phyloP scores from a whole-genome alignment of 257 asterid genomes.

The Jaltomata sinuosa region DNA sequence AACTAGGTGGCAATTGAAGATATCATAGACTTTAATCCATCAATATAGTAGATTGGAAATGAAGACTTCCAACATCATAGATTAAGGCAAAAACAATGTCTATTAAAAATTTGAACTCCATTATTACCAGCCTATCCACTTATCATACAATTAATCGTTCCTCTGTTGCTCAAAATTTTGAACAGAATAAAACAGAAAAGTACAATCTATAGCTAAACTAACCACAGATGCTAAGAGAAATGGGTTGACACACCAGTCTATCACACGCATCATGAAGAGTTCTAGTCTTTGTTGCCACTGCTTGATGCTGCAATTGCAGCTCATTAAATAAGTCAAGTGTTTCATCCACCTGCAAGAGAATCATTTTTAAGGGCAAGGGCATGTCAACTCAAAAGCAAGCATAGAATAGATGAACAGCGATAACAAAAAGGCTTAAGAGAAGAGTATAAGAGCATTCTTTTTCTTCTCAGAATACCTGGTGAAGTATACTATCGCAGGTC shows the following conservation, averaged over 20 bases:
- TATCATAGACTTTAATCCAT: not conserved
- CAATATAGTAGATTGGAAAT: not conserved
- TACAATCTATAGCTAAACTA: not conserved
- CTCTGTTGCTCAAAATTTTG: not conserved
- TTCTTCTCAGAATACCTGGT: conserved; percentile 40
- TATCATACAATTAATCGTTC: not conserved
- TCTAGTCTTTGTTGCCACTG: conserved; percentile 94
- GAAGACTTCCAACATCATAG: not conserved
- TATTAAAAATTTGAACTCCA: not conserved
- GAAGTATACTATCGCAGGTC: conserved; percentile 85
- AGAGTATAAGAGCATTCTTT: not conserved
- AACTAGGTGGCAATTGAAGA: not conserved
- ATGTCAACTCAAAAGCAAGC: not conserved
- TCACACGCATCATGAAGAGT: conserved; percentile 99
- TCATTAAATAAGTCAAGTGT: conserved; percentile 90
- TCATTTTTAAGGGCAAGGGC: conserved; percentile 2
- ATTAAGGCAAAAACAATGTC: not conserved
- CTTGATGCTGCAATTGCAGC: conserved; percentile 90
- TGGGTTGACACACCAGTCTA: conserved; percentile 60
- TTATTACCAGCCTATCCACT: not conserved
- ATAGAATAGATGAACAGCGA: conserved; percentile 4
- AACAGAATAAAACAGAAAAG: not conserved
- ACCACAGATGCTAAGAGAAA: conserved; percentile 5
- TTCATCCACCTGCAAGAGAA: conserved; percentile 77
- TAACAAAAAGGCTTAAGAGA: not conserved